phyloP scores from a whole-genome alignment of 2,329 filamentous ascomycete species.

The Pseudogymnoascus sp. region DNA sequence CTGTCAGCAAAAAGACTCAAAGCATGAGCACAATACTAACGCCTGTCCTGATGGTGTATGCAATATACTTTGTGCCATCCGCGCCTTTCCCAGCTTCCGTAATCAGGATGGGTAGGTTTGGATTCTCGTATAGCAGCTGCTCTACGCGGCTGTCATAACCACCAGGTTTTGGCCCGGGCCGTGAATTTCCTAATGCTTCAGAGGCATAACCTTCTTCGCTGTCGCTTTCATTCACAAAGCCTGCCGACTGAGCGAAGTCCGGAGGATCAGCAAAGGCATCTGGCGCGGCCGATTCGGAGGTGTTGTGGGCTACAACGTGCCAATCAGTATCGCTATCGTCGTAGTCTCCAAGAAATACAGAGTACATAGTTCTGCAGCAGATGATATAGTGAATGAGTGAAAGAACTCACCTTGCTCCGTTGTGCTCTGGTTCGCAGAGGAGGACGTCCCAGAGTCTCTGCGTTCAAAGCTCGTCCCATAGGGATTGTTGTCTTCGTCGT shows the following conservation, averaged over 20 bases:
- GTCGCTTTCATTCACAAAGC: slow-evolving; percentile 26
- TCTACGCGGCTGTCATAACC: slow-evolving; percentile 94
- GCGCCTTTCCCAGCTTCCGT: slow-evolving; percentile 91
- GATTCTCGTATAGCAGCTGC: slow-evolving; percentile 94
- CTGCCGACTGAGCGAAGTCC: slow-evolving; percentile 14
- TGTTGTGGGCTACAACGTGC: slow-evolving; percentile 43
- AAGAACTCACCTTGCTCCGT: slow-evolving; percentile 44
- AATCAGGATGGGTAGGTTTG: slow-evolving; percentile 81
- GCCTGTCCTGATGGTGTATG: slow-evolving; percentile 92
- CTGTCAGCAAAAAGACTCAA: slow-evolving; percentile 15
- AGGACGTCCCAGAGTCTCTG: slow-evolving; percentile 68
- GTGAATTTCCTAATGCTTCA: slow-evolving; percentile 33
- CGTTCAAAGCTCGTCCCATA: slow-evolving; percentile 87
- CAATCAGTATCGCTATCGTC: slow-evolving; percentile 35
- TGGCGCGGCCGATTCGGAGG: slow-evolving; percentile 61
- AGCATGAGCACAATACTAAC: slow-evolving; percentile 38
- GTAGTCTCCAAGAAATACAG: slow-evolving; percentile 29
- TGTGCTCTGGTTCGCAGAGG: slow-evolving; percentile 55
- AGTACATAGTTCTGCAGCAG: slow-evolving; percentile 30
- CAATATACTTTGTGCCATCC: slow-evolving; percentile 88
- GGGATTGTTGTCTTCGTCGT: slow-evolving; percentile 98
- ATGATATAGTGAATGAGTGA: slow-evolving; percentile 10
- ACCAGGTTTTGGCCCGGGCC: slow-evolving; percentile 63
- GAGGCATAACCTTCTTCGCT: slow-evolving; percentile 41
- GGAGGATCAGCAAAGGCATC: slow-evolving; percentile 45